Evolutionary conservation across 441 rosid genomes (phyloP), one percentile per base, ranked within the genome.

Genomic region (Populus hybrid): DNA sequence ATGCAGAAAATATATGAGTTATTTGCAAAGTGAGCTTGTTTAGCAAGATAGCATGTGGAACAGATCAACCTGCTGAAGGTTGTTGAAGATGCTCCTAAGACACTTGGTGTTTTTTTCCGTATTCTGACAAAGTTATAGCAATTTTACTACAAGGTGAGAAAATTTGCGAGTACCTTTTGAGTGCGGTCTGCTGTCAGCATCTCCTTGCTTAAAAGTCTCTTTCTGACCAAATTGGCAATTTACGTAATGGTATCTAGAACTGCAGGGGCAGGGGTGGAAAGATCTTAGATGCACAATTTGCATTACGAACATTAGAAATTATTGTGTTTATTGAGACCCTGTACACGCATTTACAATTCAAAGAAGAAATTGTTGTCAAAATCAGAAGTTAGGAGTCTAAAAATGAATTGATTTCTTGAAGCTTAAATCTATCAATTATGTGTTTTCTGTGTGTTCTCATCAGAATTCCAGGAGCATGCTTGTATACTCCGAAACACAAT

Each of bases 61-160:
- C 90, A 32, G 98, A 95, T 86, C 99, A 95, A 79, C 98, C 99
- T 75, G 99, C 98, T 74, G 97, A n/a, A 93, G 87, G 99, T 95
- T 35, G 95, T 77, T 69, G 90, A 92, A 19, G 90, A 89, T 89
- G 98, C 99, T 28, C 98, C 98, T n/a, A 6, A 88, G 85, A 83
- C 85, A 88, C 83, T 79, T 91, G 98, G 98, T 95, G 90, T 69
- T 61, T 53, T 79, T 82, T 63, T 79, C 61, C 21, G 66, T n/a
- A n/a, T 46, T 63, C 18, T 8, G 9, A 24, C 36, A 28, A 65
- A 50, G 18, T 66, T n/a, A 21, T 67, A 23, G 42, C 36, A 70
- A 35, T n/a, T 32, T 61, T 40, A 14, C 18, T 61, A 53, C 50
- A 24, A n/a, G 35, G 21, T n/a, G n/a, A n/a, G 66, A 34, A 65